Percentiles rank a stretch among this genome's conserved stretches.
Evolutionary conservation across 225 moss, liverwort and hornwort species (phyloP).

Genomic region (Marchantia polymorpha): DNA sequence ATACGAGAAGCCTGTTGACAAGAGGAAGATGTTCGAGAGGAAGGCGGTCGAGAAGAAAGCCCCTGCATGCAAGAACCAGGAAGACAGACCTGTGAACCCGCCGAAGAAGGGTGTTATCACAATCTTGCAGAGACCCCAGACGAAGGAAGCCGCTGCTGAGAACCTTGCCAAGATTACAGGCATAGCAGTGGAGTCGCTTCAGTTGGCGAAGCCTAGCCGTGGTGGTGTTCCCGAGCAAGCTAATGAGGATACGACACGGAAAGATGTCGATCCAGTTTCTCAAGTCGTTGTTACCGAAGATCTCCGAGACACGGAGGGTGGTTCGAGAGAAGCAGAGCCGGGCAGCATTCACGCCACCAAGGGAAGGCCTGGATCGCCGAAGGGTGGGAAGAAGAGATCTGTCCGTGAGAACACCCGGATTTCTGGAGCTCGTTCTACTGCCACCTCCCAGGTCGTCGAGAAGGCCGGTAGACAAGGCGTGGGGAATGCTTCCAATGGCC

Average conservation of each 20-base stretch:
- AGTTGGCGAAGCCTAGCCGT: constrained; percentile 3
- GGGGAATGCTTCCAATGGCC: neutral
- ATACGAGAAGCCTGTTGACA: constrained; percentile 26
- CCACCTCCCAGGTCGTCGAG: neutral
- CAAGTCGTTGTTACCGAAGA: neutral
- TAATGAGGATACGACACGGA: neutral
- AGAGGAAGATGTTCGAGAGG: constrained; percentile 27
- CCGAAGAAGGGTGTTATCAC: constrained; percentile 34
- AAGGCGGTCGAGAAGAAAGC: constrained; percentile 32
- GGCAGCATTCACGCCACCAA: neutral
- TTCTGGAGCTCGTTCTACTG: neutral
- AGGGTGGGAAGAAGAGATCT: constrained; percentile 24
- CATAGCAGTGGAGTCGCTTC: constrained; percentile 17
- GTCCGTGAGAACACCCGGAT: constrained; percentile 16
- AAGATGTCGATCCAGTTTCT: neutral
- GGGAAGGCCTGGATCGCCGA: constrained; percentile 23
- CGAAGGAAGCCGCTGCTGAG: constrained; percentile 32
- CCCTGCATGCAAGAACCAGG: neutral
- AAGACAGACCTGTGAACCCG: constrained; percentile 5
- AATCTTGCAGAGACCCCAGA: constrained; percentile 38
- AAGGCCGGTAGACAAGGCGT: neutral
- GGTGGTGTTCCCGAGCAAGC: neutral
- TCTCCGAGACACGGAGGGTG: neutral
- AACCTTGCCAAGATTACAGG: constrained; percentile 32
- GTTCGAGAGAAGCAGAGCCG: constrained; percentile 3